Base-by-base conservation (phyloP, 2,329 filamentous ascomycete species). In the Xylaria multiplex region DNA sequence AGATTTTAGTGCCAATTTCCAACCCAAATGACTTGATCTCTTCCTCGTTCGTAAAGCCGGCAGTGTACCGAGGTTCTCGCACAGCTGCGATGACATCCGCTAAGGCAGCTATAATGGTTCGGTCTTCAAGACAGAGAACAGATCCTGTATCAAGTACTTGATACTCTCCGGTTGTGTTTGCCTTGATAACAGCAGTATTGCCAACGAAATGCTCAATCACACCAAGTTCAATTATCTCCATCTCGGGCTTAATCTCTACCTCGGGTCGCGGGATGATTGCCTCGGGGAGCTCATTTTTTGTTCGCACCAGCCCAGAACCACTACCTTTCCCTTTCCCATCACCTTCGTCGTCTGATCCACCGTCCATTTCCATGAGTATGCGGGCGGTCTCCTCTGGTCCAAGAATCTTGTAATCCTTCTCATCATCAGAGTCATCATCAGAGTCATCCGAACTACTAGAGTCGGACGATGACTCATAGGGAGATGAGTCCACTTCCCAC, bases 31-130 rank as follows among this genome's bases (percentile, higher is more conserved):
- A 85, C 43, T 84, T 81, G 49, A 96, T 86, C 62, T 93, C 92
- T 6, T 88, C 86, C 1, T 86, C 81, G 55, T 86, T 90, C 16
- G 86, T 84, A 77, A 96, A 97, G 43, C 88, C 86, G 9, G 97
- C 87, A 1, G 91, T 91, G 80, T 98, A 99, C 71, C 94, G 83
- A 8, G 96, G 96, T 71, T 93, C 90, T 69, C 93, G 87, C 2
- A 97, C 93, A 74, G 92, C 88, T 53, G 95, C 96, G 40, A 98
- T 86, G 5, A 93, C 92, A 74, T 98, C 95, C 4, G 89, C 85
- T n/a, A 98, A 86, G 19, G 87, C 90, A 27, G 94, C 96, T 60
- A 97, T 86, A 32, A 97, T 86, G 22, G 85, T 86, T 59, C 93
- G 86, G 72, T 96, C 87, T 69, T 87, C 87, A 32, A 89, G 88